These are phyloP conservation scores for Collybiopsis confluens DNA, from an alignment of 768 basidiomycete genomes.

Conservation along the genomic window DNA sequence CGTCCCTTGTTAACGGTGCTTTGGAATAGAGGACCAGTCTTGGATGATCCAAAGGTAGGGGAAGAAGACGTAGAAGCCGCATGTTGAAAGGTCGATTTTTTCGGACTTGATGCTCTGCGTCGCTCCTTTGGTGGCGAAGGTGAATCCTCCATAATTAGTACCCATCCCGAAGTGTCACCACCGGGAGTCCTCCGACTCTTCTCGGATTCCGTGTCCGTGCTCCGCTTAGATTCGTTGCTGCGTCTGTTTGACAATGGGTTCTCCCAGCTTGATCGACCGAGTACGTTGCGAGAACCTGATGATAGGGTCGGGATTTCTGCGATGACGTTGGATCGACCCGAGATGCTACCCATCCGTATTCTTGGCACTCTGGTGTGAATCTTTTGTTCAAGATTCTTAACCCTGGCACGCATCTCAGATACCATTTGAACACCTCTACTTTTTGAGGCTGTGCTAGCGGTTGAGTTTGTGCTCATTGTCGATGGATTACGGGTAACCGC, in stretches of 20 bases:
- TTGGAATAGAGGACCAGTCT: slow-evolving; percentile 36
- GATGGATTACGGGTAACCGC: slow-evolving; percentile 32
- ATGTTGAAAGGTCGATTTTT: slow-evolving; percentile 45
- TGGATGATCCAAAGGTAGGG: slow-evolving; percentile 34
- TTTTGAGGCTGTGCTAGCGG: slow-evolving; percentile 50
- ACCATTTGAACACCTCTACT: slow-evolving; percentile 91
- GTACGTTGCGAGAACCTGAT: slow-evolving; percentile 34
- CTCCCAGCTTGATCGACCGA: slow-evolving; percentile 41
- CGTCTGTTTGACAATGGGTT: slow-evolving; percentile 32
- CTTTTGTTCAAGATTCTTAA: slow-evolving; percentile 78
- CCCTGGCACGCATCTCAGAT: slow-evolving; percentile 84
- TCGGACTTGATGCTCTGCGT: slow-evolving; percentile 61
- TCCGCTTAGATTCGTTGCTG: slow-evolving; percentile 36
- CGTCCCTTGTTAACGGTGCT: slow-evolving; percentile 46
- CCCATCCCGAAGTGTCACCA: slow-evolving; percentile 76
- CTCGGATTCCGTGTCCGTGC: slow-evolving; percentile 40
- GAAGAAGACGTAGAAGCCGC: slow-evolving; percentile 42
- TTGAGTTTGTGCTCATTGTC: slow-evolving; percentile 35
- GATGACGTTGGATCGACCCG: slow-evolving; percentile 44
- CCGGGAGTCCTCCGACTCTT: slow-evolving; percentile 43
- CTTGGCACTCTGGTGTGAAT: slow-evolving; percentile 85
- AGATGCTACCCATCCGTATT: slow-evolving; percentile 75
- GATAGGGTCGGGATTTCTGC: slow-evolving; percentile 32
- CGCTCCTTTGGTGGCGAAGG: slow-evolving; percentile 64
- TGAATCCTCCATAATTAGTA: slow-evolving; percentile 85